A percentile compares a stretch with the other conserved stretches of the same genome.
These are phyloP conservation scores for Aquilaria sinensis DNA, from an alignment of 345 rosid genomes.

Conservation along the genomic window DNA sequence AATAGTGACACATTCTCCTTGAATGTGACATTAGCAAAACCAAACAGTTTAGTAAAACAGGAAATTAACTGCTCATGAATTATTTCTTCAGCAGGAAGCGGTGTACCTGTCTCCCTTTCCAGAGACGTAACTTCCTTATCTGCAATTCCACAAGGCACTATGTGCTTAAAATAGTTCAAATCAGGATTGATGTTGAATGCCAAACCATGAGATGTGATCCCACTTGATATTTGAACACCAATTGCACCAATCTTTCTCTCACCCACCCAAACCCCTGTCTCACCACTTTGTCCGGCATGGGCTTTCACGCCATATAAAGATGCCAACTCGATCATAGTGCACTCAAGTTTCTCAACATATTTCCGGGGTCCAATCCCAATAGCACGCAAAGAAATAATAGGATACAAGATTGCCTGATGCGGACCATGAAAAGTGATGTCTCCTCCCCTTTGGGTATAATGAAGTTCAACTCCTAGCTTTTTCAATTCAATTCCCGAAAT, in stretches of 20 bases:
- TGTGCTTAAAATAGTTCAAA: conserved; percentile 75
- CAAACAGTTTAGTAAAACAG: conserved; percentile 56
- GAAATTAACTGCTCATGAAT: conserved; percentile 76
- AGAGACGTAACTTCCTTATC: conserved; percentile 78
- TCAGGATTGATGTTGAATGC: conserved; percentile 82
- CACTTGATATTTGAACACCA: conserved; percentile 70
- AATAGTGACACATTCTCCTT: conserved; percentile 34
- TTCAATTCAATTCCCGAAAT: conserved; percentile 55
- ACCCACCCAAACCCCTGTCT: conserved; percentile 92
- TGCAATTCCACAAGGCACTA: conserved; percentile 89
- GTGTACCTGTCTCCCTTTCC: conserved; percentile 55
- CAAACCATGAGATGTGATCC: conserved; percentile 83
- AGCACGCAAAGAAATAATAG: conserved; percentile 67
- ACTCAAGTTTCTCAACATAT: conserved; percentile 75
- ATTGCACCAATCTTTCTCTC: conserved; percentile 89
- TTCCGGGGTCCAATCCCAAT: conserved; percentile 66
- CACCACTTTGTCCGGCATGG: conserved; percentile 54
- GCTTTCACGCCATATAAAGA: conserved; percentile 69
- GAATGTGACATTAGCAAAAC: conserved; percentile 39
- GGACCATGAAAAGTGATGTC: conserved; percentile 93
- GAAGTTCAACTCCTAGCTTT: conserved; percentile 73
- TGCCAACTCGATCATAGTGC: conserved; percentile 66
- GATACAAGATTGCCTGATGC: conserved; percentile 72
- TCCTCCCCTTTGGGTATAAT: conserved; percentile 91
- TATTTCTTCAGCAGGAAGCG: conserved; percentile 62